phyloP scores from a whole-genome alignment of 2,329 filamentous ascomycete genomes.

The Neonectria faginata region DNA sequence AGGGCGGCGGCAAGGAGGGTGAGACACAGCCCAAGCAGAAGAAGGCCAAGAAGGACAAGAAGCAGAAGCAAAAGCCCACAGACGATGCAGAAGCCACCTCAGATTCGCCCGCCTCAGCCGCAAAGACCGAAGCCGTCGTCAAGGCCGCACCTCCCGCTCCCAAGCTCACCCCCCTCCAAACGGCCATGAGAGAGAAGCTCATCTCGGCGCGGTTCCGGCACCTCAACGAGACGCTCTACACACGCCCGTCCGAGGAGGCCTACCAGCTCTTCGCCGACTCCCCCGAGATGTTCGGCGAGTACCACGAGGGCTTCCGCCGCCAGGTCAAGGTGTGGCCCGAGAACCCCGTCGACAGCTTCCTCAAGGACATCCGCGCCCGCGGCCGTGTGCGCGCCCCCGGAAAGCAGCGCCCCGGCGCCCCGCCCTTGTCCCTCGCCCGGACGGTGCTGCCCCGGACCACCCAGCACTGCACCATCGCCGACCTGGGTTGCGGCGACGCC shows the following conservation, averaged over 20 bases:
- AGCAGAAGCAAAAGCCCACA: conserved; percentile 37
- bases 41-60: conserved; percentile 55
- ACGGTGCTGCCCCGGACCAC: conserved; percentile 77
- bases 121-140: conserved; percentile 39
- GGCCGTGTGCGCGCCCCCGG: conserved; percentile 62
- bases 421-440: conserved; percentile 43
- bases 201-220: conserved; percentile 96
- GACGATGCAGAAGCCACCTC: conserved; percentile 35
- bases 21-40: conserved; percentile 47
- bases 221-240: conserved; percentile 97
- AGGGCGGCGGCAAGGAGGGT: conserved; percentile 42
- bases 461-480: conserved; percentile 82
- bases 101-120: conserved; percentile 27
- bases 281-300: conserved; percentile 95
- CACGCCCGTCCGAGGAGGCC: conserved; percentile 86
- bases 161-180: conserved; percentile 91
- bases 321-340: conserved; percentile 97
- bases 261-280: conserved; percentile 83
- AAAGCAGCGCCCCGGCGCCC: conserved; percentile 47
- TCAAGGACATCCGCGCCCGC: conserved; percentile 76
- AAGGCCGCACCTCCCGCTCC: conserved; percentile 52
- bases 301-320: conserved; percentile 94
- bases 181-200: conserved; percentile 94
- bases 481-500: conserved; percentile 94
- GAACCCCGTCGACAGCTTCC: conserved; percentile 93